phyloP scores from a whole-genome alignment of 345 rosid genomes.

The Laguncularia racemosa region DNA sequence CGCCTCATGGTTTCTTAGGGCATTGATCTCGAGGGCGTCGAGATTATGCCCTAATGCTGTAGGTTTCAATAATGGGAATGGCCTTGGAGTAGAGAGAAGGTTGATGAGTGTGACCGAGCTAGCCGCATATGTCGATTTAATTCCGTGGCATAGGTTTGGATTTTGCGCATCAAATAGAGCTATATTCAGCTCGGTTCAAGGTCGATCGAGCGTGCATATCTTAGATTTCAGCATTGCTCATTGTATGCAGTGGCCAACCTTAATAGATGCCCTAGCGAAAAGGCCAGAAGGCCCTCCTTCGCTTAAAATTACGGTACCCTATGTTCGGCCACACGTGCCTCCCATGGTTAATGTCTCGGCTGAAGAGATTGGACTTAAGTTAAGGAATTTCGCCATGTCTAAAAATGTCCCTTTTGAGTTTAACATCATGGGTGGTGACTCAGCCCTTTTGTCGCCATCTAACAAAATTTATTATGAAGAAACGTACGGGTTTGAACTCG shows the following conservation, averaged over 20 bases:
- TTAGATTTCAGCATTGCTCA: constrained; percentile 61
- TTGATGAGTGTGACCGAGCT: constrained; percentile 55
- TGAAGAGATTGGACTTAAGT: constrained; percentile 49
- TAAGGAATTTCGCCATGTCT: constrained; percentile 49
- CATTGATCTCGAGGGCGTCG: constrained; percentile 57
- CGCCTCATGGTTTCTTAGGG: constrained; percentile 51
- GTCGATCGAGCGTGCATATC: constrained; percentile 41
- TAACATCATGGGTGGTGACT: constrained; percentile 21
- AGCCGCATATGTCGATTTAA: constrained; percentile 61
- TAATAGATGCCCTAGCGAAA: constrained; percentile 56
- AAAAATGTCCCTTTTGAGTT: constrained; percentile 54
- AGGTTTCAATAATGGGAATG: constrained; percentile 27
- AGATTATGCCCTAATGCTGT: constrained; percentile 44
- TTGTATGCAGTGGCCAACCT: constrained; percentile 79
- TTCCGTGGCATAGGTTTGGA: constrained; percentile 76
- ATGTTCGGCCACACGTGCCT: constrained; percentile 41
- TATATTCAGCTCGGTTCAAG: constrained; percentile 41
- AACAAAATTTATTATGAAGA: constrained; percentile 7
- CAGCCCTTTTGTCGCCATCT: background rate
- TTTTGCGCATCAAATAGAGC: constrained; percentile 56
- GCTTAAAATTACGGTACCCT: constrained; percentile 51
- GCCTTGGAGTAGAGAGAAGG: constrained; percentile 24
- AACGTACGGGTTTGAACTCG: constrained; percentile 11
- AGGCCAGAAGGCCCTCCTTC: constrained; percentile 63
- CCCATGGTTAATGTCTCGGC: constrained; percentile 44